phyloP scores from a whole-genome alignment of 1,139 yeast genomes.

The Diutina catenulata region DNA sequence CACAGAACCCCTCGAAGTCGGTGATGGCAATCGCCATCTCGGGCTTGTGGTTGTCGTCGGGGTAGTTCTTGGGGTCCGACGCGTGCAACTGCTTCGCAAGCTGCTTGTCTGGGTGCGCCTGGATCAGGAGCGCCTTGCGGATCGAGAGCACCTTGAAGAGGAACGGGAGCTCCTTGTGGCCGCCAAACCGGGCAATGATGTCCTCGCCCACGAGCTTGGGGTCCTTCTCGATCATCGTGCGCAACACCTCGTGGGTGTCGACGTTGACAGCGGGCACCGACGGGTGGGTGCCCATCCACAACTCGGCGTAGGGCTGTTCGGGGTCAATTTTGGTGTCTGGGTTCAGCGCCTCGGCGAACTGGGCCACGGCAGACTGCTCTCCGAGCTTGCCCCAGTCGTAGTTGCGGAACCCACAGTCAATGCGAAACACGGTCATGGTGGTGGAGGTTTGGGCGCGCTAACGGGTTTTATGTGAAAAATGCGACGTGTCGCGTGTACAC shows the following conservation, averaged over 20 bases:
- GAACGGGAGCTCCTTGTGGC: conserved; percentile 69
- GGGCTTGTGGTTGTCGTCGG: conserved; percentile 97
- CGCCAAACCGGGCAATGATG: conserved; percentile 57
- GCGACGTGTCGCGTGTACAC: neutral
- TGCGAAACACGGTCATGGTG: conserved; percentile 8
- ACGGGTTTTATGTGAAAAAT: neutral
- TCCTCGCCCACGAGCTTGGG: conserved; percentile 50
- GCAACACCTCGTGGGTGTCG: conserved; percentile 41
- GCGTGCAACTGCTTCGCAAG: conserved; percentile 68
- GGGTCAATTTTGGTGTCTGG: conserved; percentile 50
- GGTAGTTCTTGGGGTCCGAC: conserved; percentile 85
- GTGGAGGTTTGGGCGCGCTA: neutral
- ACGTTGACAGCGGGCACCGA: conserved; percentile 71
- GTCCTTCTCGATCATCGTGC: conserved; percentile 49
- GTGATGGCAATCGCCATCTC: conserved; percentile 98
- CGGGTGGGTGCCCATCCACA: conserved; percentile 99
- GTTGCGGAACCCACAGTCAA: conserved; percentile 52
- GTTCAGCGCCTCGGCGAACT: conserved; percentile 64
- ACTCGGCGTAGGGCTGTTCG: conserved; percentile 71
- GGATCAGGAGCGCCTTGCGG: conserved; percentile 85
- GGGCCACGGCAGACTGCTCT: conserved; percentile 75
- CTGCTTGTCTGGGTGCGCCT: conserved; percentile 93
- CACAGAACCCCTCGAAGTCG: conserved; percentile 94
- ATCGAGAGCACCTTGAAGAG: conserved; percentile 89
- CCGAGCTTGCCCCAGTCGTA: conserved; percentile 89